Conservation (phyloP, 768 basidiomycete species). For the Psilocybe azurescens region DNA sequence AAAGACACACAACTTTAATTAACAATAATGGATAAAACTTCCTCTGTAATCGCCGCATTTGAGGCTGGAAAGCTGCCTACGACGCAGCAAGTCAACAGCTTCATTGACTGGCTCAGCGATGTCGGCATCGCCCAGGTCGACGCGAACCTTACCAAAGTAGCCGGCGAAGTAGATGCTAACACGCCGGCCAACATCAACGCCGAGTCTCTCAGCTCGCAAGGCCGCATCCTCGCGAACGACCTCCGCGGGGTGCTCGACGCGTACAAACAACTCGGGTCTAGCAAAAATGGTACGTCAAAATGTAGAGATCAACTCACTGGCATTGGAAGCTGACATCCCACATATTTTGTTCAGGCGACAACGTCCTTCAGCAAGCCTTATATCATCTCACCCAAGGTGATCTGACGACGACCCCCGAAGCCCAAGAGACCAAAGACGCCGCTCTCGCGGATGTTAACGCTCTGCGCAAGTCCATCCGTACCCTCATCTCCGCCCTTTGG, state of each 20-base stretch:
- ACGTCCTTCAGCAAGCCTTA: slow-evolving; percentile 66
- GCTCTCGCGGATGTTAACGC: slow-evolving; percentile 54
- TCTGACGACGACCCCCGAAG: slow-evolving; percentile 41
- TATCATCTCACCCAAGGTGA: slow-evolving; percentile 70
- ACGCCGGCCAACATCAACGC: slow-evolving; percentile 21
- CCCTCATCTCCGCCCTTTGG: slow-evolving; percentile 58
- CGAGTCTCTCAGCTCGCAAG: slow-evolving; percentile 56
- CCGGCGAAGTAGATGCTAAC: background rate
- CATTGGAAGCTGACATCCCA: background rate
- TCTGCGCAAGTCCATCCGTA: slow-evolving; percentile 54
- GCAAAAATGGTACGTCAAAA: slow-evolving; percentile 58
- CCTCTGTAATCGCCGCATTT: slow-evolving; percentile 69
- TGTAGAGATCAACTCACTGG: background rate
- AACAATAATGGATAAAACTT: slow-evolving; percentile 61
- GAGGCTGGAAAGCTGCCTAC: slow-evolving; percentile 74
- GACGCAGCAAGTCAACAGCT: slow-evolving; percentile 56
- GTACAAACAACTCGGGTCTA: slow-evolving; percentile 55
- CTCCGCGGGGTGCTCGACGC: slow-evolving; percentile 59
- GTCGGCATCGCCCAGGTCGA: slow-evolving; percentile 53
- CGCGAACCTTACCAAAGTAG: slow-evolving; percentile 15
- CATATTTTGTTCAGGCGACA: slow-evolving; percentile 50
- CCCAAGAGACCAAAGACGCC: slow-evolving; percentile 45
- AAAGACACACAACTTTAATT: background rate
- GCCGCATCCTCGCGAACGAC: slow-evolving; percentile 53
- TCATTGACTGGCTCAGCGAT: slow-evolving; percentile 60